A percentile compares a stretch with the other conserved stretches of the same genome.
Evolutionary conservation across 2,329 filamentous ascomycete species (phyloP).

Genomic region (Penicillium aurantiogriseum): DNA sequence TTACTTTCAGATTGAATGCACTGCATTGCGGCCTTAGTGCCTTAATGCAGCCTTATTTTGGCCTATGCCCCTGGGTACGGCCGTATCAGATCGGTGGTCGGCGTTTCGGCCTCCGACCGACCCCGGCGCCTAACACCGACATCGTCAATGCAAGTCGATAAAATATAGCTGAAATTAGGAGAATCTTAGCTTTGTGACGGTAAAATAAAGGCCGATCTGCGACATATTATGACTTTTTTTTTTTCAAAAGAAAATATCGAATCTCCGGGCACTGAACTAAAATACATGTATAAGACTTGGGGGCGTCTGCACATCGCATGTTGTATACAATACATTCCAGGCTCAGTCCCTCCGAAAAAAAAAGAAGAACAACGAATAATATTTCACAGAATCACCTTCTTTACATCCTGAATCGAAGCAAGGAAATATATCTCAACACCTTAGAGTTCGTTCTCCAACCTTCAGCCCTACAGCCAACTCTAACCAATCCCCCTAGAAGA

Average conservation of each 20-base stretch:
- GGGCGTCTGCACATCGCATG: not conserved
- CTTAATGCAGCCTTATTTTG: too few relatives aligned
- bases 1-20: too few relatives aligned
- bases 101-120: conserved; percentile 2
- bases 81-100: conserved; percentile 1
- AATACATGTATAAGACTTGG: not conserved
- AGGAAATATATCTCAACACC: not conserved
- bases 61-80: too few relatives aligned
- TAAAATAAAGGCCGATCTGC: not conserved
- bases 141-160: not conserved
- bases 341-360: not conserved
- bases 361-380: too few relatives aligned
- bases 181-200: not conserved
- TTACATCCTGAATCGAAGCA: not conserved
- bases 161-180: not conserved
- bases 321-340: not conserved
- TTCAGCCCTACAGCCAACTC: not conserved
- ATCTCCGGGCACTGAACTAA: not conserved
- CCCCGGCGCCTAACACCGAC: not conserved
- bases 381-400: not conserved
- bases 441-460: not conserved
- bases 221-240: not conserved
- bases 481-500: not conserved
- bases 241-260: not conserved
- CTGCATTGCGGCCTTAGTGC: too few relatives aligned